A percentile compares a stretch with the other conserved stretches of the same genome.
Evolutionary conservation across 2,329 filamentous ascomycete species (phyloP).

Genomic region (Myriosclerotinia curreyana): DNA sequence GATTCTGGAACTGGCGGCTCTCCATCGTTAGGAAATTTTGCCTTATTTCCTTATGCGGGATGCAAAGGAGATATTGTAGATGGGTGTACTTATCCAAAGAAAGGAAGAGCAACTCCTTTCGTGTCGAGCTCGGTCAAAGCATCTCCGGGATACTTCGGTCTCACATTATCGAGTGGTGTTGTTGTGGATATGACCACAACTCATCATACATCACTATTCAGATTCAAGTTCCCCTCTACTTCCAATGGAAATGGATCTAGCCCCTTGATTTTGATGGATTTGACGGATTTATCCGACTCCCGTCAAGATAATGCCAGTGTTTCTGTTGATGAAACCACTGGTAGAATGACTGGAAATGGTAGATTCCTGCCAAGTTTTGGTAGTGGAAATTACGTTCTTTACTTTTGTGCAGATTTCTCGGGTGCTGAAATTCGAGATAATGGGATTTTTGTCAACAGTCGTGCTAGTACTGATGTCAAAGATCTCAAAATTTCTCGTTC

Average conservation of each 20-base stretch:
- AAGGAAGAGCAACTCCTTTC: slow-evolving; percentile 41
- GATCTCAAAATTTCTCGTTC: slow-evolving; percentile 50
- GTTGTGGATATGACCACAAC: slow-evolving; percentile 65
- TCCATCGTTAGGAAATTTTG: slow-evolving; percentile 70
- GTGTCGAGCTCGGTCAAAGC: slow-evolving; percentile 52
- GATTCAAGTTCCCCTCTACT: slow-evolving; percentile 56
- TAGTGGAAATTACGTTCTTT: slow-evolving; percentile 54
- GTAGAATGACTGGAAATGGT: slow-evolving; percentile 60
- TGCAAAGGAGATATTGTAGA: slow-evolving; percentile 62
- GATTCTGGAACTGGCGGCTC: slow-evolving; percentile 47
- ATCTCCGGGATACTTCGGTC: slow-evolving; percentile 62
- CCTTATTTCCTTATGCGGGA: slow-evolving; percentile 63
- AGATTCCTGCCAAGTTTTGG: slow-evolving; percentile 64
- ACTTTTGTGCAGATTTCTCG: slow-evolving; percentile 67
- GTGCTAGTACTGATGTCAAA: slow-evolving; percentile 49
- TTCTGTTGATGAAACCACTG: slow-evolving; percentile 52
- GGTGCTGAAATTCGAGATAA: slow-evolving; percentile 56
- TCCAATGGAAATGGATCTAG: slow-evolving; percentile 39
- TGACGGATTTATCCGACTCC: slow-evolving; percentile 61
- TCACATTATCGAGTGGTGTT: slow-evolving; percentile 56
- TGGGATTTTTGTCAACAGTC: slow-evolving; percentile 59
- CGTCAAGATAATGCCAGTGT: slow-evolving; percentile 56
- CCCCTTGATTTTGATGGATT: slow-evolving; percentile 63
- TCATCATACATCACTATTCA: slow-evolving; percentile 62
- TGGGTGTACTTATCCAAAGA: slow-evolving; percentile 58